phyloP scores from a whole-genome alignment of 2,329 filamentous ascomycete genomes.

The Alternaria rosae region DNA sequence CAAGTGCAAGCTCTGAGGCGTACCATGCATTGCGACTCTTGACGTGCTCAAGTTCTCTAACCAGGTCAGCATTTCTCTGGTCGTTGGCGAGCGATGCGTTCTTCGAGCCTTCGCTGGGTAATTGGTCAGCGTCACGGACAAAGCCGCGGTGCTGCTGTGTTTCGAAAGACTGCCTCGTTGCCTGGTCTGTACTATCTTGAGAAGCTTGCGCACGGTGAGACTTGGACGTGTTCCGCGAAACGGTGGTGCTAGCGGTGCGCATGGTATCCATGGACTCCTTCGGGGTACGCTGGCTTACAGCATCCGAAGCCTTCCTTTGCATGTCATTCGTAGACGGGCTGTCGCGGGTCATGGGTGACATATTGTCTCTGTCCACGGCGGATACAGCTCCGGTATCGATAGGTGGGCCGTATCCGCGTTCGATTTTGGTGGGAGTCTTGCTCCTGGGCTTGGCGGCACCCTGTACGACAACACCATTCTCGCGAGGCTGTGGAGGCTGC shows the following conservation, averaged over 20 bases:
- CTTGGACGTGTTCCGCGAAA: slow-evolving; percentile 47
- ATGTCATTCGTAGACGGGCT: slow-evolving; percentile 37
- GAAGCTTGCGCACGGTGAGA: slow-evolving; percentile 66
- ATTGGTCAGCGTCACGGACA: slow-evolving; percentile 42
- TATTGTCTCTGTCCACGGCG: slow-evolving; percentile 56
- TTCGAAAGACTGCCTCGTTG: slow-evolving; percentile 43
- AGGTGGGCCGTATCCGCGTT: slow-evolving; percentile 55
- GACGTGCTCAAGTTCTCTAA: slow-evolving; percentile 85
- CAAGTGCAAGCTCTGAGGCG: slow-evolving; percentile 90
- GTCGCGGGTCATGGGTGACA: slow-evolving; percentile 56
- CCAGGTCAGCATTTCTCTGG: slow-evolving; percentile 73
- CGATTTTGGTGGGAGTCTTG: slow-evolving; percentile 61
- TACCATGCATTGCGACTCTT: slow-evolving; percentile 96
- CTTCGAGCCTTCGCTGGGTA: slow-evolving; percentile 66
- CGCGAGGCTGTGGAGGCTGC: slow-evolving; percentile 66
- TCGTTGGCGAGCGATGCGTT: slow-evolving; percentile 68
- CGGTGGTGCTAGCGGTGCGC: slow-evolving; percentile 40
- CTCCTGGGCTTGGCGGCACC: slow-evolving; percentile 43
- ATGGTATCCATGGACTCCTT: slow-evolving; percentile 49
- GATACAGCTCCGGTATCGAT: slow-evolving; percentile 51
- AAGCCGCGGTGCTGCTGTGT: slow-evolving; percentile 38
- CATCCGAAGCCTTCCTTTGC: slow-evolving; percentile 43
- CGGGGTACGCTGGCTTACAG: slow-evolving; percentile 34
- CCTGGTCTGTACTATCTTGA: slow-evolving; percentile 61
- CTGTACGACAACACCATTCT: slow-evolving; percentile 48